Percentiles rank a stretch among this genome's conserved stretches.
Evolutionary conservation across 2,329 filamentous ascomycete species (phyloP).

Genomic region (Piedraia hortae): DNA sequence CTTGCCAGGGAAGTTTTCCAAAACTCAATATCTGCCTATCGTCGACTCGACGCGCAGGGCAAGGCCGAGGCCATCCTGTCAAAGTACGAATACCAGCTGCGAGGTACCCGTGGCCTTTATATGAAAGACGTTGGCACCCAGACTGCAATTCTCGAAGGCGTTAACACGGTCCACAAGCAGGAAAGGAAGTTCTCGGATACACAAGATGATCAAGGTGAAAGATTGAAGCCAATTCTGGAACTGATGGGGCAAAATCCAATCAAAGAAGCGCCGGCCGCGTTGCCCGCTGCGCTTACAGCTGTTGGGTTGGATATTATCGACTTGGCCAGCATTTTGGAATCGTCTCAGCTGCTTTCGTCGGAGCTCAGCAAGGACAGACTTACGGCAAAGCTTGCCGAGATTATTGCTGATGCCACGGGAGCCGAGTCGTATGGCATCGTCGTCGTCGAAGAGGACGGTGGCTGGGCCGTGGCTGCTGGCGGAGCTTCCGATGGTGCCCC

Average conservation of each 20-base stretch:
- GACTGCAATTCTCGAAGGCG: slow-evolving; percentile 31
- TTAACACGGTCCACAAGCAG: slow-evolving; percentile 12
- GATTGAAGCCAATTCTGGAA: no score
- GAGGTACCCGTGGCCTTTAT: slow-evolving; percentile 31
- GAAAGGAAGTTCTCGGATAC: no score
- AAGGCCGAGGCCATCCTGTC: slow-evolving; percentile 40
- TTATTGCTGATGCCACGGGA: slow-evolving; percentile 52
- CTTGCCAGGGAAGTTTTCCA: slow-evolving; percentile 41
- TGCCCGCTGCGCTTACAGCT: slow-evolving; percentile 33
- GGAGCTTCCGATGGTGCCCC: slow-evolving; percentile 44
- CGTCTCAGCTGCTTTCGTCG: slow-evolving; percentile 54
- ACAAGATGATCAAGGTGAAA: no score
- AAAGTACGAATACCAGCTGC: slow-evolving; percentile 38
- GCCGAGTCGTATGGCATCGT: slow-evolving; percentile 48
- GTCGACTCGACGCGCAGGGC: slow-evolving; percentile 39
- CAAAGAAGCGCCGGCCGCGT: slow-evolving; percentile 12
- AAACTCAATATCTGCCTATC: slow-evolving; percentile 39
- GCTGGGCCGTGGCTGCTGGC: slow-evolving; percentile 47
- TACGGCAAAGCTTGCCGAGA: slow-evolving; percentile 55
- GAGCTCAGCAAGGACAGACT: slow-evolving; percentile 49
- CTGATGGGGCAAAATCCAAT: slow-evolving; percentile 12
- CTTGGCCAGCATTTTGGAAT: slow-evolving; percentile 48
- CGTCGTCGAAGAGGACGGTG: slow-evolving; percentile 36
- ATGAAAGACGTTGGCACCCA: slow-evolving; percentile 38
- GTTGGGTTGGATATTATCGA: slow-evolving; percentile 52